Evolutionary conservation across 2,329 filamentous ascomycete species (phyloP), one percentile per base, ranked within the genome.

Genomic region (Dothistroma septosporum): DNA sequence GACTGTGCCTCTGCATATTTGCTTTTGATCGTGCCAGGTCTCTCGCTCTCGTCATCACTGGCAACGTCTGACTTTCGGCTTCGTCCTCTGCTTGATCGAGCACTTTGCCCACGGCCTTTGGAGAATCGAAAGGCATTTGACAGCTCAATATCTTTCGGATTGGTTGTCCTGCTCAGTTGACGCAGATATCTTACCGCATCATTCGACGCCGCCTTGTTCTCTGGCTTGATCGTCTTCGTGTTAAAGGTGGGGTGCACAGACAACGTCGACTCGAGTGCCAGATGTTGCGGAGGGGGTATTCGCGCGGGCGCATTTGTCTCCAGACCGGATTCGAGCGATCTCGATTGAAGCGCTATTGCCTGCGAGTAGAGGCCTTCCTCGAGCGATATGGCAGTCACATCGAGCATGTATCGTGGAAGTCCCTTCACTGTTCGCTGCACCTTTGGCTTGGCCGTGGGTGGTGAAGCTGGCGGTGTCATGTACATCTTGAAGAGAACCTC

Each of bases 191-290:
- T 79, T 32, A 93, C 77, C 1, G 92, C 86, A 41, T 85, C 80
- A 57, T 86, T 82, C 2, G 90, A 80, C 10, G 90, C 84, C 53
- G 86, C 81, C 56, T 82, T 75, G 57, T 85, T 83, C 21, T 89
- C 86, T 12, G 77, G 70, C 9, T 85, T 83, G 31, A 82, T 80
- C 3, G 88, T 83, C 54, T 90, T 86, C 2, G 87, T 94, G 0
- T 92, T 97, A 65, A 89, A 85, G 24, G 80, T 77, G 0, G 93
- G 93, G 70, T 96, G 91, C 14, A 94, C 83, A n/a, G 87, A 76
- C n/a, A 97, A 79, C 1, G 91, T 94, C 48, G 83, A 85, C n/a
- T 92, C 82, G 9, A 97, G 79, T 8, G 90, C 87, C 24, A 97
- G 79, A 65, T 93, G 87, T 59, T 85, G 83, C 0, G 88, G 82